A percentile compares a stretch with the other conserved stretches of the same genome.
phyloP scores from a whole-genome alignment of 306 rosid genomes.

The Abrus pulchellus region DNA sequence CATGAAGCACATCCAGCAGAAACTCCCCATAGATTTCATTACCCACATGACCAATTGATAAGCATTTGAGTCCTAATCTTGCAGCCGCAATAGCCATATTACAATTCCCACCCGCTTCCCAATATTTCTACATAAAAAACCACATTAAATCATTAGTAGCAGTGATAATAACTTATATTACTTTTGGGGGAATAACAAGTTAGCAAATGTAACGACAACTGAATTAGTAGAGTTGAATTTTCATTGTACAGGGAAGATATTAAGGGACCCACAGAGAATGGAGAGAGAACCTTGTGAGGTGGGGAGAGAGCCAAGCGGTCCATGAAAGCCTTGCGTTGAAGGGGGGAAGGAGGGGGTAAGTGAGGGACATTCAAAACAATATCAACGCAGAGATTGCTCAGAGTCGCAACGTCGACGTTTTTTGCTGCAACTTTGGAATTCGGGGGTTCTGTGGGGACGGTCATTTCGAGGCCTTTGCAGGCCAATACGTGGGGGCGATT shows the following conservation, averaged over 20 bases:
- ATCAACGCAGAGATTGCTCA: slow-evolving; percentile 93
- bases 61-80: slow-evolving; percentile 80
- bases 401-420: slow-evolving; percentile 77
- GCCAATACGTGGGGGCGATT: slow-evolving; percentile 35
- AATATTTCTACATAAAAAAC: slow-evolving; percentile 64
- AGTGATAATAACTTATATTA: no score
- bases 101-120: slow-evolving; percentile 99
- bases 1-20: slow-evolving; percentile 77
- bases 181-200: no score
- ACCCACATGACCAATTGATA: slow-evolving; percentile 89
- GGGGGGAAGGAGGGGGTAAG: slow-evolving; percentile 69
- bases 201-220: background rate
- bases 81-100: slow-evolving; percentile 95
- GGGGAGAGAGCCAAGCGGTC: slow-evolving; percentile 78
- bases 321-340: slow-evolving; percentile 79
- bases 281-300: slow-evolving; percentile 71
- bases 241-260: background rate
- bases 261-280: background rate
- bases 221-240: background rate
- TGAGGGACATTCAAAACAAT: slow-evolving; percentile 87
- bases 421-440: slow-evolving; percentile 54
- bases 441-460: slow-evolving; percentile 45
- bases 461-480: slow-evolving; percentile 54
- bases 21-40: slow-evolving; percentile 84
- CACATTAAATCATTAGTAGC: slow-evolving; percentile 31